Percentiles rank a stretch among this genome's conserved stretches.
Evolutionary conservation across 352 stramenopile genomes (phyloP).

Genomic region (Phytophthora melonis): DNA sequence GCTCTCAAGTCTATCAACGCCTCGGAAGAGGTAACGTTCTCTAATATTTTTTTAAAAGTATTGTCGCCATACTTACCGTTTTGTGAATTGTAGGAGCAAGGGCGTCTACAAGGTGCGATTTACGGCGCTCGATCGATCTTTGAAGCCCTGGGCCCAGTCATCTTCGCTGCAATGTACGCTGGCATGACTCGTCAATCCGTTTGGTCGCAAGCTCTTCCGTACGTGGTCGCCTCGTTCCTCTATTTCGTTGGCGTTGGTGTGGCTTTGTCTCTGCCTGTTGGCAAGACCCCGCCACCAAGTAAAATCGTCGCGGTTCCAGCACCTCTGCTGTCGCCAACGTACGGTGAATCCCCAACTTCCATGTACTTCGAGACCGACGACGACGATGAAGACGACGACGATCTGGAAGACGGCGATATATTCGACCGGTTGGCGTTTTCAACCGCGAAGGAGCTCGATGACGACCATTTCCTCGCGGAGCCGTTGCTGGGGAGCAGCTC

Average conservation of each 20-base stretch:
- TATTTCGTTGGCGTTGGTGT: conserved; percentile 62
- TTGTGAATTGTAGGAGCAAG: conserved; percentile 60
- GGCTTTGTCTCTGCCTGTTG: conserved; percentile 51
- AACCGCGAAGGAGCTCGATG: conserved; percentile 29
- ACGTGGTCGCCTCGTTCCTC: conserved; percentile 57
- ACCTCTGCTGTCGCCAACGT: conserved; percentile 53
- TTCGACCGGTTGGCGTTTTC: conserved; percentile 29
- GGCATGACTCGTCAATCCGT: conserved; percentile 53
- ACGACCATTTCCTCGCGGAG: conserved; percentile 53
- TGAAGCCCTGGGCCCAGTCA: conserved; percentile 62
- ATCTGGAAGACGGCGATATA: conserved; percentile 19
- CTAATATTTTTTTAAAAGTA: background rate
- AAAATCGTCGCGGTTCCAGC: conserved; percentile 25
- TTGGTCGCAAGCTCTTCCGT: conserved; percentile 67
- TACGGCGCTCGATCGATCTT: conserved; percentile 74
- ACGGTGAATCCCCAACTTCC: conserved; percentile 47
- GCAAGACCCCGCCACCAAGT: conserved; percentile 20
- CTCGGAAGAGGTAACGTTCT: conserved; percentile 54
- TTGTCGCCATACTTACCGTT: background rate
- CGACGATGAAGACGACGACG: conserved; percentile 54
- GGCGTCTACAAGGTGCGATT: conserved; percentile 76
- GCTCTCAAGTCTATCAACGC: conserved; percentile 45
- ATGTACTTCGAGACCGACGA: conserved; percentile 66
- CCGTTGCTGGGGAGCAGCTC: conserved; percentile 48
- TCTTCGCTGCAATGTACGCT: conserved; percentile 68